Percentiles rank a stretch among this genome's conserved stretches.
phyloP scores from a whole-genome alignment of 805 yeast genomes.

The Candida glaebosa region DNA sequence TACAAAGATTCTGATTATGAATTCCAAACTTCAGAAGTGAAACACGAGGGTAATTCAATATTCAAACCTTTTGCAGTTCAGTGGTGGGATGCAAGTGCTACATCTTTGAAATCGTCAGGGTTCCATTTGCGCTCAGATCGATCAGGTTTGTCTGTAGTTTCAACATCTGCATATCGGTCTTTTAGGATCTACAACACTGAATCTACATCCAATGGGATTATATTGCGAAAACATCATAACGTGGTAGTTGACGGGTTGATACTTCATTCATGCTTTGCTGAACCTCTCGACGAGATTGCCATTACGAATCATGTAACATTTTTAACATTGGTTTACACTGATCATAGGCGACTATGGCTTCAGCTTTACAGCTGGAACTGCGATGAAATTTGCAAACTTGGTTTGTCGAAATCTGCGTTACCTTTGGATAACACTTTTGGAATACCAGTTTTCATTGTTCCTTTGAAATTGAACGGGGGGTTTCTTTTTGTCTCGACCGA shows the following conservation, averaged over 20 bases:
- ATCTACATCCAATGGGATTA: constrained; percentile 33
- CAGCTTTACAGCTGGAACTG: constrained; percentile 39
- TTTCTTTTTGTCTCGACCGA: constrained; percentile 38
- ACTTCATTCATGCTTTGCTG: constrained; percentile 41
- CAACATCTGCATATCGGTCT: constrained; percentile 32
- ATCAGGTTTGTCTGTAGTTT: constrained; percentile 36
- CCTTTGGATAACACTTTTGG: constrained; percentile 38
- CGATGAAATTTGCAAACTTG: constrained; percentile 27
- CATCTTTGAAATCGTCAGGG: constrained; percentile 23
- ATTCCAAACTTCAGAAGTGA: constrained; percentile 8
- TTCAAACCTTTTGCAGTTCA: constrained; percentile 46
- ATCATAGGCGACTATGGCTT: constrained; percentile 31
- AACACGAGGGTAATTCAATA: constrained; percentile 15
- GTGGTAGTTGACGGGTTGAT: constrained; percentile 40
- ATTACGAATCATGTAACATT: constrained; percentile 28
- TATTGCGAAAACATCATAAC: constrained; percentile 36
- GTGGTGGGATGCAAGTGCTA: constrained; percentile 41
- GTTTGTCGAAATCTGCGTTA: constrained; percentile 33
- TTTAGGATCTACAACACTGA: constrained; percentile 38
- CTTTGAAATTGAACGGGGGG: constrained; percentile 31
- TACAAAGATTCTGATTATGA: constrained; percentile 22
- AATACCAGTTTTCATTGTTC: constrained; percentile 41
- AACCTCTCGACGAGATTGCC: constrained; percentile 23
- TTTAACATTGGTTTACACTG: constrained; percentile 34
- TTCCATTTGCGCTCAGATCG: constrained; percentile 29